Base-by-base conservation (phyloP, 495 filamentous ascomycete genomes). In the Podospora pseudoanserina region DNA sequence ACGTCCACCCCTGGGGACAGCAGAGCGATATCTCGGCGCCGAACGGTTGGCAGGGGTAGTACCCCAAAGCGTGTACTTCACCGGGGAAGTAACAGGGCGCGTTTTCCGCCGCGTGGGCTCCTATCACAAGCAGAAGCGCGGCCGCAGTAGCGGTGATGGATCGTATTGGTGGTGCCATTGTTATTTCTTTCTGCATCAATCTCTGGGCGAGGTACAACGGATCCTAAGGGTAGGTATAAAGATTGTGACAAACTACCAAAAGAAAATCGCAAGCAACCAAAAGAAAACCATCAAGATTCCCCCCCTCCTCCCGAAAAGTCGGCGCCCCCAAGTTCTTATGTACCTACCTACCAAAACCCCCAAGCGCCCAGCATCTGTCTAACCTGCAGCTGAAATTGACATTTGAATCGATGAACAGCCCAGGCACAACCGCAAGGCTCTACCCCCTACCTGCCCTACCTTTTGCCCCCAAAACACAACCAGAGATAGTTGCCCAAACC, bases 1-100 rank as follows among this genome's bases (percentile, higher is more conserved):
- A 79, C 13, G 78, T 78, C 71, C 74, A 78, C 3, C 78, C 78
- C 0, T 65, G 66, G 23, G 74, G 70, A 60, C 78, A 79, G 64
- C 77, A 80, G 3, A 67, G 62, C 4, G 67, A 58, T 20, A 72
- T 70, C 30, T 65, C 66, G 0, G 72, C 68, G 54, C 67, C 30
- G 27, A 56, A 63, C 20, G 69, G 57, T 54, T 76, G 58, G 66
- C 77, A 80, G 13, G 76, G 69, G 39, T 63, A 70, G 61, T 76
- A 77, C 15, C 72, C 70, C 1, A 55, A 57, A 6, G 76, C 73
- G 7, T 64, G 64, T 7, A 26, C 55, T 3, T 70, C 74, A 1
- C 68, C 71, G 13, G 78, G 78, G 55, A 70, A 73, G 68, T 77
- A 79, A 66, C 78, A 80, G 0, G 72, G 70, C 20, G 72, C 72